These are phyloP conservation scores for Hordeum pubiflorum DNA, from an alignment of 202 grass and related monocot genomes.

Conservation along the genomic window DNA sequence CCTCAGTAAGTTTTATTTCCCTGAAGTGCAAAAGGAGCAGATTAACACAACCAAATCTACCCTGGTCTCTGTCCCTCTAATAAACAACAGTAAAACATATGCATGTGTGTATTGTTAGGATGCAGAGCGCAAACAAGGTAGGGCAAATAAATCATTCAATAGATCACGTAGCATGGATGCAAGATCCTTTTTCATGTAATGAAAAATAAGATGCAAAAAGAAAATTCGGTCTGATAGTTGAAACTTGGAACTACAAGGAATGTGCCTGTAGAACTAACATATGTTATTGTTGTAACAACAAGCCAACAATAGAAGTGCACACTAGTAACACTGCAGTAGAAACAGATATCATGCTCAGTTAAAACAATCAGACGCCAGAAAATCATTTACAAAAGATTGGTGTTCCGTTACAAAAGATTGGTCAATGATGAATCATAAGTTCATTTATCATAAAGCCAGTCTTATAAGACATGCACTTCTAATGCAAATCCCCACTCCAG, in stretches of 20 bases:
- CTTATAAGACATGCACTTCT: not conserved
- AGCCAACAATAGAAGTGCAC: not conserved
- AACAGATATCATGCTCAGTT: not conserved
- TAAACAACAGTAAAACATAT: constrained; percentile 28
- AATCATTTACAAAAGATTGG: too few species aligned
- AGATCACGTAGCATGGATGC: not conserved
- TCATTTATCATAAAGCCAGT: not conserved
- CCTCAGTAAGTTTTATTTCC: constrained; percentile 76
- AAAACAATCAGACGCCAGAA: not conserved
- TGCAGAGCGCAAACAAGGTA: not conserved
- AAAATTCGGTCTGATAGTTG: not conserved
- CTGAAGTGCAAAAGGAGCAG: constrained; percentile 24
- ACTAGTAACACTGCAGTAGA: not conserved
- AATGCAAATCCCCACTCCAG: not conserved
- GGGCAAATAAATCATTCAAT: not conserved
- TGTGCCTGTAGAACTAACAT: not conserved
- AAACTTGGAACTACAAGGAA: constrained; percentile 2
- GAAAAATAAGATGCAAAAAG: not conserved
- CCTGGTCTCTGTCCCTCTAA: not conserved
- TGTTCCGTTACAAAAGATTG: not conserved
- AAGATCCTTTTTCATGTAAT: not conserved
- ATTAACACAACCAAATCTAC: constrained; percentile 18
- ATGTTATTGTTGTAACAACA: not conserved
- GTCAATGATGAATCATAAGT: not conserved
- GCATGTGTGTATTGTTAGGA: not conserved